A percentile compares a stretch with the other conserved stretches of the same genome.
These are phyloP conservation scores for Podospora conica DNA, from an alignment of 495 filamentous ascomycete species.

Conservation along the genomic window DNA sequence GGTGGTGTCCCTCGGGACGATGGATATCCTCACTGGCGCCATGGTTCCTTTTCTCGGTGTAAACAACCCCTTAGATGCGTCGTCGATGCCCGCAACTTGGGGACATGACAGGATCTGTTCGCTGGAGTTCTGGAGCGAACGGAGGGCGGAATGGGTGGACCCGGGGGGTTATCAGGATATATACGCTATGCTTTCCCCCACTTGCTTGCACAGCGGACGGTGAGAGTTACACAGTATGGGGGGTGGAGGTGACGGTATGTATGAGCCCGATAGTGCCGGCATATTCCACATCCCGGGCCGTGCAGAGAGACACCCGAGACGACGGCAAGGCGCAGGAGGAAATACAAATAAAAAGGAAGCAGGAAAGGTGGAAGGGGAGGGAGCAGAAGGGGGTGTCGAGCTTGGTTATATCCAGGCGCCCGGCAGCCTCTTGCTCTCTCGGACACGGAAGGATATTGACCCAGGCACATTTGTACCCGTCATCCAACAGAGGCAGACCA, in stretches of 20 bases:
- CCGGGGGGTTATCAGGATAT: constrained; percentile 3
- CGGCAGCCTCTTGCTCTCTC: neutral
- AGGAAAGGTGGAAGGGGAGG: neutral
- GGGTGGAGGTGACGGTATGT: constrained; percentile 1
- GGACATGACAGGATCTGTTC: constrained; percentile 5
- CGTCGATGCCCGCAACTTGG: neutral
- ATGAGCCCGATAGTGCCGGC: neutral
- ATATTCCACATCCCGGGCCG: neutral
- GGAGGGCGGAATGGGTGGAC: neutral
- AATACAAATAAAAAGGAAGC: neutral
- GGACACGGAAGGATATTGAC: neutral
- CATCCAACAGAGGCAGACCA: neutral
- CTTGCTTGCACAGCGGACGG: constrained; percentile 5
- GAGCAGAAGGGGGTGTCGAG: neutral
- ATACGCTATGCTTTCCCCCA: constrained; percentile 3
- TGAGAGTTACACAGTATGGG: constrained; percentile 6
- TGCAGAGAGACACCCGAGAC: neutral
- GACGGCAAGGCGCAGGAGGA: neutral
- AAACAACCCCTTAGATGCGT: neutral
- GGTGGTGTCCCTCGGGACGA: neutral
- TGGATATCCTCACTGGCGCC: neutral
- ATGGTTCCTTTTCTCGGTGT: neutral
- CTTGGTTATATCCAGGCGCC: neutral
- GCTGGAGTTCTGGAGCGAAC: neutral
- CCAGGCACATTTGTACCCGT: neutral